phyloP scores from a whole-genome alignment of 2,329 filamentous ascomycete genomes.

The Capronia coronata region DNA sequence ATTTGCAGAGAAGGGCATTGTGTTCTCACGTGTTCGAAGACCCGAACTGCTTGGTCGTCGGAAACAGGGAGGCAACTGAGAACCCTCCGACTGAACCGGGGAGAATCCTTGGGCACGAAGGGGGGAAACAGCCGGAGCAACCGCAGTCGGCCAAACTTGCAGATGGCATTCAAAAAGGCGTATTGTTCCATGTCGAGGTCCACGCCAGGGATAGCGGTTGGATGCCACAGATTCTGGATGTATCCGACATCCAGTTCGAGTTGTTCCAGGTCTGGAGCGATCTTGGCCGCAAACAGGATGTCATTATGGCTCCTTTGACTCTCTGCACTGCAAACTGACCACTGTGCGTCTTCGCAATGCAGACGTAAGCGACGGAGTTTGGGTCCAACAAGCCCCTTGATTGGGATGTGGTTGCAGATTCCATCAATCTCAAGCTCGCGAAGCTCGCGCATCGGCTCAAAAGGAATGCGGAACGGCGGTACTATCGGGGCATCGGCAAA shows the following conservation, averaged over 20 bases:
- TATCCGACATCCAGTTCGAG: constrained; percentile 27
- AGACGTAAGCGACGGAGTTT: constrained; percentile 18
- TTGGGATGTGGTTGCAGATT: constrained; percentile 26
- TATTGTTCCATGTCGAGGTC: constrained; percentile 28
- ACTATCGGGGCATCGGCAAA: constrained; percentile 5
- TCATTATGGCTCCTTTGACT: constrained; percentile 21
- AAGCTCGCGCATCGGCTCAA: constrained; percentile 12
- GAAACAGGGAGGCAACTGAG: constrained; percentile 15
- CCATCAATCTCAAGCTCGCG: constrained; percentile 26
- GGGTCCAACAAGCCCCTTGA: constrained; percentile 14
- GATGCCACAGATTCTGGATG: constrained; percentile 27
- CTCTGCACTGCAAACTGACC: constrained; percentile 14
- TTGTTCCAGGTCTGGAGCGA: constrained; percentile 22
- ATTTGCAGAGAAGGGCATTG: constrained; percentile 20
- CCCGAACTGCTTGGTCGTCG: constrained; percentile 26
- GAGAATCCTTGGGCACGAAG: constrained; percentile 17
- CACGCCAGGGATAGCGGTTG: constrained; percentile 26
- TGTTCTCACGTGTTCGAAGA: constrained; percentile 25
- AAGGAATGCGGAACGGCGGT: constrained; percentile 17
- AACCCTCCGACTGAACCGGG: constrained; percentile 1
- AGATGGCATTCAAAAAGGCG: constrained; percentile 22
- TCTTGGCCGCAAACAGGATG: constrained; percentile 15
- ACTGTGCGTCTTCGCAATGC: constrained; percentile 13
- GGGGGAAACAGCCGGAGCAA: constrained; percentile 27
- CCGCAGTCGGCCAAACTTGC: constrained; percentile 23